Evolutionary conservation across 371 early-diverging fungal genomes (phyloP).

Genomic region (Syncephalastrum contaminatum): DNA sequence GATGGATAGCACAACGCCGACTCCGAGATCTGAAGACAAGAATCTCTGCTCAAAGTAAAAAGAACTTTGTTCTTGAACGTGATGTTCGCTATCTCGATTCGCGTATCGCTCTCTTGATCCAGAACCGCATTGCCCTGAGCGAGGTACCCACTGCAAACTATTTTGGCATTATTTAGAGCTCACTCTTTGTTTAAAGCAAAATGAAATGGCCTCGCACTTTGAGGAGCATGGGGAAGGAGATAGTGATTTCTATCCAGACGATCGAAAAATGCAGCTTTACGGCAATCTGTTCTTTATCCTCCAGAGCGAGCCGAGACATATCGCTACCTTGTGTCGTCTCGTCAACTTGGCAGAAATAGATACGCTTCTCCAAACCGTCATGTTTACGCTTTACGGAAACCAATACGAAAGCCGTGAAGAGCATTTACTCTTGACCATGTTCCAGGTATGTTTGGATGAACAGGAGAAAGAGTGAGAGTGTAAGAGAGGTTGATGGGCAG

Average conservation of each 20-base stretch:
- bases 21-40: slow-evolving; percentile 85
- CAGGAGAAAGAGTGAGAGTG: background rate
- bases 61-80: slow-evolving; percentile 92
- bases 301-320: slow-evolving; percentile 90
- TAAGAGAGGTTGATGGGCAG: no score
- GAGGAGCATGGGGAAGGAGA: slow-evolving; percentile 74
- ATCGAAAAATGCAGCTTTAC: slow-evolving; percentile 82
- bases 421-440: slow-evolving; percentile 92
- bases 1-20: slow-evolving; percentile 70
- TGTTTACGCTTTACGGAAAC: slow-evolving; percentile 96
- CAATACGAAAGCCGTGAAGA: slow-evolving; percentile 97
- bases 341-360: slow-evolving; percentile 91
- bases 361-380: slow-evolving; percentile 90
- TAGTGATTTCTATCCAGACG: slow-evolving; percentile 75
- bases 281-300: slow-evolving; percentile 94
- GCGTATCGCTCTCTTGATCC: slow-evolving; percentile 91
- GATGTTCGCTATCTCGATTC: slow-evolving; percentile 94
- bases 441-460: slow-evolving; percentile 63
- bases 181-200: slow-evolving; percentile 51
- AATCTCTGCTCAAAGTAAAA: slow-evolving; percentile 93
- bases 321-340: slow-evolving; percentile 81
- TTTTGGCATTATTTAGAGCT: no score
- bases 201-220: slow-evolving; percentile 72
- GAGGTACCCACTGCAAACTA: slow-evolving; percentile 59
- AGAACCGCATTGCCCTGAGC: slow-evolving; percentile 89